Evolutionary conservation across 768 basidiomycete genomes (phyloP).

Genomic region (Pleurotus eryngii): DNA sequence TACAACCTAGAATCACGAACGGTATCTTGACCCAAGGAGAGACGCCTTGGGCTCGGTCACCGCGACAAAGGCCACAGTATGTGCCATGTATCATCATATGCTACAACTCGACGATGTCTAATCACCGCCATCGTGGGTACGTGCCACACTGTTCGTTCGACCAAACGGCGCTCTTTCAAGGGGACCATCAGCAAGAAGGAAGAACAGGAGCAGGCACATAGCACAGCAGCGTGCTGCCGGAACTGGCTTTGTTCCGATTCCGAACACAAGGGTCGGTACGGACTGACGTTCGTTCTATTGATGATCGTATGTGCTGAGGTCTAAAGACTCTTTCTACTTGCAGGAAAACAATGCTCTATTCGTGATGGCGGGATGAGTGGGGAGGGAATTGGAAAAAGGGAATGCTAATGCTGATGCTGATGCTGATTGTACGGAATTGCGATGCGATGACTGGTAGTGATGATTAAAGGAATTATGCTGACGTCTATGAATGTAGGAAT

Average conservation of each 20-base stretch:
- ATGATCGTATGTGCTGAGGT: constrained; percentile 1
- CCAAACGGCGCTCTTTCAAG: constrained; percentile 6
- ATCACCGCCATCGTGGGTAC: constrained; percentile 6
- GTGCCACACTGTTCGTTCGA: not conserved
- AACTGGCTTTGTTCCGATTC: not conserved
- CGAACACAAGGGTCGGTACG: not conserved
- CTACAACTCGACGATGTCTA: not conserved
- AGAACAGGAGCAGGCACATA: not conserved
- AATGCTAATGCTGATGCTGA: not conserved
- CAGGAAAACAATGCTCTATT: not conserved
- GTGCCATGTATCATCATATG: not conserved
- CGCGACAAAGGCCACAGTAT: too few relatives aligned
- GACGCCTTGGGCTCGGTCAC: not conserved
- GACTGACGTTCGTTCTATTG: not conserved
- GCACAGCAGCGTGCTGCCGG: not conserved
- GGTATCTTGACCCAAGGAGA: constrained; percentile 5
- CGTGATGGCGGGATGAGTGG: constrained; percentile 5
- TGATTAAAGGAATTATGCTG: not conserved
- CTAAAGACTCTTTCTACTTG: constrained; percentile 5
- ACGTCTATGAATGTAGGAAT: not conserved
- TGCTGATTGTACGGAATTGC: not conserved
- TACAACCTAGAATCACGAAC: not conserved
- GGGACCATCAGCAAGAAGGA: constrained; percentile 5
- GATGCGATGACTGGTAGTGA: not conserved
- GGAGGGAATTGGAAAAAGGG: not conserved